A percentile compares a stretch with the other conserved stretches of the same genome.
phyloP scores from a whole-genome alignment of 805 yeast genomes.

The Saturnispora ahearnii region DNA sequence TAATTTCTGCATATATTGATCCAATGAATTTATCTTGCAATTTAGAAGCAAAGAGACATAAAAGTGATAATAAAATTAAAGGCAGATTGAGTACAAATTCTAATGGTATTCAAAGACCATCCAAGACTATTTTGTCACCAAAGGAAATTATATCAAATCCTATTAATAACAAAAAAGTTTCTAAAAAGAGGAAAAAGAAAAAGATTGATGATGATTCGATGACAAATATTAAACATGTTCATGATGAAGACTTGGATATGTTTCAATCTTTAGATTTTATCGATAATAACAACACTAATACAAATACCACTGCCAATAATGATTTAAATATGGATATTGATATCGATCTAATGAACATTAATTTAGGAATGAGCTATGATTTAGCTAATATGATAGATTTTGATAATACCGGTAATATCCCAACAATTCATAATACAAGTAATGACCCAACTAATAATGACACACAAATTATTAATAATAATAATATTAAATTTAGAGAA shows the following conservation, averaged over 20 bases:
- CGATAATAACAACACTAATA: not conserved
- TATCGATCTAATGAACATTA: constrained; percentile 3
- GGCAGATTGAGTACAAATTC: constrained; percentile 1
- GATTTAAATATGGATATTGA: not conserved
- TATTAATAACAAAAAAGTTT: not conserved
- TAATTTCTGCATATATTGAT: constrained; percentile 13
- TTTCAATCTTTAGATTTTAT: not conserved
- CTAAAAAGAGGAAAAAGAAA: constrained; percentile 2
- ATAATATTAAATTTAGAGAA: constrained; percentile 1
- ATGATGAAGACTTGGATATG: not conserved
- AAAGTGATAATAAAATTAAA: constrained; percentile 6
- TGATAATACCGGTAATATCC: not conserved
- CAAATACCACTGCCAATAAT: not conserved
- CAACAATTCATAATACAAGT: not conserved
- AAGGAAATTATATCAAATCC: constrained; percentile 6
- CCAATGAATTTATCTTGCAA: constrained; percentile 27
- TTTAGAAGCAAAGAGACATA: constrained; percentile 24
- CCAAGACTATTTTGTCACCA: constrained; percentile 2
- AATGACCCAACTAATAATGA: constrained; percentile 1
- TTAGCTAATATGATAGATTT: constrained; percentile 6
- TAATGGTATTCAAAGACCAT: not conserved
- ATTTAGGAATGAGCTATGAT: constrained; percentile 7
- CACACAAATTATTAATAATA: not conserved
- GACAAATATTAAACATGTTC: not conserved
- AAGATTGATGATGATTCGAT: not conserved